Evolutionary conservation across 2,329 filamentous ascomycete genomes (phyloP).

Genomic region (Colletotrichum spinosum): DNA sequence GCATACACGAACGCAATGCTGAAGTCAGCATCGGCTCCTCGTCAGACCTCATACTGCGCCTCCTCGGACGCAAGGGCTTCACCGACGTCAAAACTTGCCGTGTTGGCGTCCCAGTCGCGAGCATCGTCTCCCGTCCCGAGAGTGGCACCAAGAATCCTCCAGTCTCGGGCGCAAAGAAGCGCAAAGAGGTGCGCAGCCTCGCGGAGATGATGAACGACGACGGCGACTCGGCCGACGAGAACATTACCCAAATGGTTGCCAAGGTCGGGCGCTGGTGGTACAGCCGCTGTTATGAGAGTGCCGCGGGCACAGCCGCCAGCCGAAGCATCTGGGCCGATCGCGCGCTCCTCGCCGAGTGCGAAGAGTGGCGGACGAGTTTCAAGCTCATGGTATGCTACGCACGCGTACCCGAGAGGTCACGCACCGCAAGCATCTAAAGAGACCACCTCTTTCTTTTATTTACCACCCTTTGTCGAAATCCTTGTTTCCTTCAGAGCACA

Average conservation of each 20-base stretch:
- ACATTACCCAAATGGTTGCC: constrained; percentile 92
- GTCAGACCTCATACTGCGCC: constrained; percentile 71
- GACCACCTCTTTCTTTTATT: not conserved
- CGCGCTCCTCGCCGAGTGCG: constrained; percentile 83
- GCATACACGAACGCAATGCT: constrained; percentile 70
- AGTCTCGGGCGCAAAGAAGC: constrained; percentile 39
- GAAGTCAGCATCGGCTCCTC: constrained; percentile 71
- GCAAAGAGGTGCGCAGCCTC: constrained; percentile 64
- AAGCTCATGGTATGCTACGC: constrained; percentile 93
- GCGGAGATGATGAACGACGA: constrained; percentile 80
- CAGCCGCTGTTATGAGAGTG: constrained; percentile 87
- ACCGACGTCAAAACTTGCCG: constrained; percentile 79
- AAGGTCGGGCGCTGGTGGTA: constrained; percentile 98
- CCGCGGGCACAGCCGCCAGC: constrained; percentile 60
- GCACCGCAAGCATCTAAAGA: constrained; percentile 60
- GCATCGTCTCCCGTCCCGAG: constrained; percentile 52
- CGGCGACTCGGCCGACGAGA: constrained; percentile 79
- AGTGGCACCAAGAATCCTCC: constrained; percentile 34
- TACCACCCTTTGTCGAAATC: constrained; percentile 4
- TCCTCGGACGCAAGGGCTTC: constrained; percentile 78
- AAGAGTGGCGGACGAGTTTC: constrained; percentile 86
- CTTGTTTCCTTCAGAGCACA: constrained; percentile 5
- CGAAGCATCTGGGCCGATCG: constrained; percentile 83
- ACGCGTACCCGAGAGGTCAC: constrained; percentile 75
- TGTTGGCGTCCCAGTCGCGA: constrained; percentile 81